These are phyloP conservation scores for Saccharum spontaneum DNA, from an alignment of 176 grass and related monocot genomes.

Conservation along the genomic window DNA sequence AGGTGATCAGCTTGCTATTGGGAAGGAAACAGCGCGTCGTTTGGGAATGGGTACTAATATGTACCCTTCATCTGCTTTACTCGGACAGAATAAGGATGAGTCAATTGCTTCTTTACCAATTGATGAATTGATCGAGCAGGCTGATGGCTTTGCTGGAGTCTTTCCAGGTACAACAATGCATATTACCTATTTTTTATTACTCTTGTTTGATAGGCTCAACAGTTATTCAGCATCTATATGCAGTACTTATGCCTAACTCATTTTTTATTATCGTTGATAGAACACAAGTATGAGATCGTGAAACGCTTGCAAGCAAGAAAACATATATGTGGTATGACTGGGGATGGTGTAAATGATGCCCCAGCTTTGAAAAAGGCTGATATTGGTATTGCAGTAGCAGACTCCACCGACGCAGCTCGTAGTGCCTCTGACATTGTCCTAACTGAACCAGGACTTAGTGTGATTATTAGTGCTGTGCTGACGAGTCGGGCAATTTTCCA, in stretches of 20 bases:
- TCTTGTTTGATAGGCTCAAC: neutral
- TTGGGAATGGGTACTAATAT: conserved; percentile 97
- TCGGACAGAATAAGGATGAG: conserved; percentile 78
- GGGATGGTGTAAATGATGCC: conserved; percentile 93
- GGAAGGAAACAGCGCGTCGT: conserved; percentile 86
- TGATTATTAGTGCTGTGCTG: conserved; percentile 91
- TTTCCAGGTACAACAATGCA: conserved; percentile 62
- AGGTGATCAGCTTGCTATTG: conserved; percentile 91
- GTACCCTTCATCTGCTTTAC: conserved; percentile 90
- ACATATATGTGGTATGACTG: conserved; percentile 92
- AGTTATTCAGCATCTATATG: neutral
- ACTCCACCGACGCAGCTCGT: conserved; percentile 85
- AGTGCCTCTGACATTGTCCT: conserved; percentile 91
- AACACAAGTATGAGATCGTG: conserved; percentile 96
- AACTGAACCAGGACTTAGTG: conserved; percentile 85
- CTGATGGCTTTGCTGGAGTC: conserved; percentile 95
- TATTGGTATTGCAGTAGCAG: conserved; percentile 89
- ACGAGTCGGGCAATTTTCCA: conserved; percentile 97
- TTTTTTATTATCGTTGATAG: conserved; percentile 36
- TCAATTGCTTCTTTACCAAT: conserved; percentile 72
- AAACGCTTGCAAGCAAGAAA: conserved; percentile 89
- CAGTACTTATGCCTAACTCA: neutral
- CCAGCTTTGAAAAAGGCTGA: conserved; percentile 93
- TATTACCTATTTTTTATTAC: neutral
- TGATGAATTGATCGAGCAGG: conserved; percentile 91